These are phyloP conservation scores for Monoraphidium neglectum DNA, from an alignment of 139 green algal genomes.

Conservation along the genomic window DNA sequence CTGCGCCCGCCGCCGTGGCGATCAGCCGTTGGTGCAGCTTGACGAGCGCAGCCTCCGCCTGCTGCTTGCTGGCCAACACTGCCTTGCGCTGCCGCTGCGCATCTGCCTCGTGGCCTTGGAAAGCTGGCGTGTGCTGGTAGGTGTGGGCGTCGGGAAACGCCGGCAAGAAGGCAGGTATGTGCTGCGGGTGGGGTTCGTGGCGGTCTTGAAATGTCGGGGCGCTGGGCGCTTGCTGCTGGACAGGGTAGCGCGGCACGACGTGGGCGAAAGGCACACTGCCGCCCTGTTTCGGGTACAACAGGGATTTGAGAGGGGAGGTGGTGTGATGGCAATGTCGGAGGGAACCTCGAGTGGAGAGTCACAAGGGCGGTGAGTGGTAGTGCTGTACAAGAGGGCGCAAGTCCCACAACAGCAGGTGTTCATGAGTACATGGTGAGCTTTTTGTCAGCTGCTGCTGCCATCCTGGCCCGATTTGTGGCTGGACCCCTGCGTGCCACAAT, in stretches of 20 bases:
- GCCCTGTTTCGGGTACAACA: slow-evolving; percentile 19
- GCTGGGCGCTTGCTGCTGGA: slow-evolving; percentile 35
- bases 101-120: slow-evolving; percentile 45
- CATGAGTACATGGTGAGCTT: no score
- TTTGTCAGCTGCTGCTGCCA: no score
- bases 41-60: slow-evolving; percentile 31
- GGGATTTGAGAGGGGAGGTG: no score
- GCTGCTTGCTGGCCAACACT: slow-evolving; percentile 35
- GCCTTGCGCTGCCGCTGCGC: slow-evolving; percentile 56
- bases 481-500: no score
- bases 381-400: no score
- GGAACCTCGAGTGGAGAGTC: no score
- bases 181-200: slow-evolving; percentile 54
- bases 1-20: background rate
- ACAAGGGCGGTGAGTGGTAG: no score
- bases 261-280: slow-evolving; percentile 72
- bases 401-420: no score
- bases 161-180: slow-evolving; percentile 82
- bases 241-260: slow-evolving; percentile 62
- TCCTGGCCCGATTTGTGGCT: no score
- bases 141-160: slow-evolving; percentile 90
- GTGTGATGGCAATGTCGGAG: no score
- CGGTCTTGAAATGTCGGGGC: slow-evolving; percentile 64
- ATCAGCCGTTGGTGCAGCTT: slow-evolving; percentile 29
- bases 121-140: slow-evolving; percentile 50